Percentiles rank a stretch among this genome's conserved stretches.
phyloP scores from a whole-genome alignment of 2,329 filamentous ascomycete species.

The Cercospora berteroae region DNA sequence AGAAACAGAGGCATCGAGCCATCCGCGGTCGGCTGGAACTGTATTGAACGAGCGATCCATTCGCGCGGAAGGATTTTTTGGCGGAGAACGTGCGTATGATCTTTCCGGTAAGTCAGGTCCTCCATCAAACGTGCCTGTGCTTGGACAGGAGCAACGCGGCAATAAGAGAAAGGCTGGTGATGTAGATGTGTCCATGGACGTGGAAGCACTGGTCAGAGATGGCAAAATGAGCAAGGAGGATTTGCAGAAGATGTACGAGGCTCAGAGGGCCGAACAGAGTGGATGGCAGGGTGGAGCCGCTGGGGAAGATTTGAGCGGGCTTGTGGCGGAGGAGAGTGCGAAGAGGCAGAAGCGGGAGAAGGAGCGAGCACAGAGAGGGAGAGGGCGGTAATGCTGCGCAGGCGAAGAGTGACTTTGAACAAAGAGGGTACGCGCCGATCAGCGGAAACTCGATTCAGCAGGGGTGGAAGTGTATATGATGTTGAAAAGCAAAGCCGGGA shows the following conservation, averaged over 20 bases:
- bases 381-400: conserved; percentile 36
- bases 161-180: conserved; percentile 91
- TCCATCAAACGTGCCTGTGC: conserved; percentile 62
- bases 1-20: conserved; percentile 77
- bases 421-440: not conserved
- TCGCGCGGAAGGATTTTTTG: conserved; percentile 88
- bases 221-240: conserved; percentile 84
- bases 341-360: conserved; percentile 88
- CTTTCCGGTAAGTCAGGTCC: conserved; percentile 49
- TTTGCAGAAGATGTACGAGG: conserved; percentile 75
- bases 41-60: conserved; percentile 87
- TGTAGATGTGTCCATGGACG: conserved; percentile 86
- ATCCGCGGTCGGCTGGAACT: conserved; percentile 78
- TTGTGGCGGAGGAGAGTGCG: conserved; percentile 90
- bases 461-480: not conserved
- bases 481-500: not conserved
- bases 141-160: conserved; percentile 76
- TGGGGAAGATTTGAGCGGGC: conserved; percentile 88
- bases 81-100: conserved; percentile 90
- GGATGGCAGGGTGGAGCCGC: conserved; percentile 63
- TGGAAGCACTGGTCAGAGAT: conserved; percentile 71
- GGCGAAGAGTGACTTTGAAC: not conserved
- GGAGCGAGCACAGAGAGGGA: conserved; percentile 57
- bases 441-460: not conserved
- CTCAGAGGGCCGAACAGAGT: conserved; percentile 59